Evolutionary conservation across 179 eudicot genomes (phyloP), one percentile per base, ranked within the genome.

Genomic region (Gypsophila paniculata): DNA sequence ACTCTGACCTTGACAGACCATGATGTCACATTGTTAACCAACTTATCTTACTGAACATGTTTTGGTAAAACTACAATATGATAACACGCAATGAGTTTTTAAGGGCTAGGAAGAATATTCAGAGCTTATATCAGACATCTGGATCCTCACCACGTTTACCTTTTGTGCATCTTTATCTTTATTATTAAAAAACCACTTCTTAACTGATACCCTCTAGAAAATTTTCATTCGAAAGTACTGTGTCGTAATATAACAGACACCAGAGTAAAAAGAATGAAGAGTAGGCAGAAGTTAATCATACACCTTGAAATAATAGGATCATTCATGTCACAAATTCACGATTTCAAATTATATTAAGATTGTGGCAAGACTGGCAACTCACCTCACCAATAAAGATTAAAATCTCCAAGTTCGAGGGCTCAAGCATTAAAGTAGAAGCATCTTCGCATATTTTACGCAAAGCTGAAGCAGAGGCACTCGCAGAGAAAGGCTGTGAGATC

Each of bases 371-470:
- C 74, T 18, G 49, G 49, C 18, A 53, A 76, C 84, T 77, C 74
- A 95, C 99, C 97, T 95, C 96, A 73, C 89, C 95, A 19, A 92
- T 90, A 92, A 94, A 92, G 69, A 95, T 85, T 63, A 95, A 82
- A 72, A 92, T 82, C 78, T 95, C 96, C 86, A 95, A 79, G 80
- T 81, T 87, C 25, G 96, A 88, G 57, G 88, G 84, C 73, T 87
- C 95, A 79, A 65, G 71, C 85, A 88, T 66, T 58, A 82, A 48
- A 19, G 85, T 70, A 72, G 86, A 75, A 74, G 96, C 89, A 80
- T 95, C 99, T 87, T 95, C 99, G 82, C 97, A 95, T 62, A 92
- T 78, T 85, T 90, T 95, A 70, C 85, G 95, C 85, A 95, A 83
- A 65, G 97, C 91, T 62, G 86, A 84, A 10, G 96, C 93, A 87